These are phyloP conservation scores for Mucor irregularis DNA, from an alignment of 371 early-diverging fungal species.

Conservation along the genomic window DNA sequence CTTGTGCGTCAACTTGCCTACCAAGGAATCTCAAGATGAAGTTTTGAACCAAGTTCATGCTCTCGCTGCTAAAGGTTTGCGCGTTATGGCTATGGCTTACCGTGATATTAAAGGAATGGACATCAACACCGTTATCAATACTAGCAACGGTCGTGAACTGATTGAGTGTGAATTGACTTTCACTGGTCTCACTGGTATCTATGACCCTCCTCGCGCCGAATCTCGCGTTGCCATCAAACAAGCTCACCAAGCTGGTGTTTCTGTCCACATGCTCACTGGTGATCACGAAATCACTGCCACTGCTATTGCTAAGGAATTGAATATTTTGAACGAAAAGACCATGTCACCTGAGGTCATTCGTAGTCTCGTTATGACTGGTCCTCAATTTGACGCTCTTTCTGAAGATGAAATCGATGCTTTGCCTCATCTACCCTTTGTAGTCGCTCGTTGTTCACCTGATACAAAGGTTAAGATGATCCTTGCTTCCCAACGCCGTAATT, in stretches of 20 bases:
- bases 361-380: constrained; percentile 77
- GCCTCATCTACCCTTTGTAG: constrained; percentile 77
- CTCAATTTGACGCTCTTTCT: constrained; percentile 66
- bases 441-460: constrained; percentile 93
- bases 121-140: not conserved
- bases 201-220: constrained; percentile 87
- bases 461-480: constrained; percentile 96
- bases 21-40: constrained; percentile 16
- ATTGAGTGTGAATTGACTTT: constrained; percentile 75
- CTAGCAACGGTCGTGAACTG: not conserved
- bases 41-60: constrained; percentile 21
- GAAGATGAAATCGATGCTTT: constrained; percentile 37
- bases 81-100: constrained; percentile 67
- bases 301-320: constrained; percentile 88
- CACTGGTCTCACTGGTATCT: constrained; percentile 87
- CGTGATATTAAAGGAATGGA: constrained; percentile 30
- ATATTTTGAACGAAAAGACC: constrained; percentile 66
- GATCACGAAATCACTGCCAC: constrained; percentile 90
- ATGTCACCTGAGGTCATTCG: constrained; percentile 44
- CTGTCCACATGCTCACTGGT: constrained; percentile 93
- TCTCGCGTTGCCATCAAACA: constrained; percentile 74
- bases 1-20: constrained; percentile 46
- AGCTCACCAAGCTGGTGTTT: constrained; percentile 90
- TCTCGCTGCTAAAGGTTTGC: constrained; percentile 36
- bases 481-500: constrained; percentile 79